A percentile compares a stretch with the other conserved stretches of the same genome.
Evolutionary conservation across 371 early-diverging fungal genomes (phyloP).

Genomic region (Zancudomyces culisetae): DNA sequence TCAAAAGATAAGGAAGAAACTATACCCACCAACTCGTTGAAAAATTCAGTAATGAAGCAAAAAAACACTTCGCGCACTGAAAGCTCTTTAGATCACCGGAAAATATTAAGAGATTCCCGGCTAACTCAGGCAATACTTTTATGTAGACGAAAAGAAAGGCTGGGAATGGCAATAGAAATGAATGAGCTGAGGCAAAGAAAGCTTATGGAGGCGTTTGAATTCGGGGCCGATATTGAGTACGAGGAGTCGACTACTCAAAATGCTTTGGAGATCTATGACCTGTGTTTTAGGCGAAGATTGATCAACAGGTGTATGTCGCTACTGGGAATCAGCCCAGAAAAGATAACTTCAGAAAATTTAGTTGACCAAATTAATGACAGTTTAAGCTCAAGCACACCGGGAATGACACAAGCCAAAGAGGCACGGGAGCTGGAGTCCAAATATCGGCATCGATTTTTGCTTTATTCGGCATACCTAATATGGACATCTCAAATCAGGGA

Average conservation of each 20-base stretch:
- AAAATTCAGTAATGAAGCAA: not conserved
- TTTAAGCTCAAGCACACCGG: not conserved
- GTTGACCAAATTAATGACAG: too few species aligned
- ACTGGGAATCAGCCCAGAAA: constrained; percentile 10
- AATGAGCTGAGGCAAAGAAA: constrained; percentile 14
- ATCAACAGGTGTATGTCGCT: constrained; percentile 22
- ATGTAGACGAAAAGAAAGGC: constrained; percentile 20
- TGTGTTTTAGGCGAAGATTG: constrained; percentile 20
- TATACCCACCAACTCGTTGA: not conserved
- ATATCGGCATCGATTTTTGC: constrained; percentile 25
- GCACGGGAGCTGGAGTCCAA: constrained; percentile 18
- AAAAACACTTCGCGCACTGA: not conserved
- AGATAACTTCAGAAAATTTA: not conserved
- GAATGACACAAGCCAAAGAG: constrained; percentile 8
- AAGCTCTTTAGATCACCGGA: not conserved
- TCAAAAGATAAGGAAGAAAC: not conserved
- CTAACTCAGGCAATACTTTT: constrained; percentile 20
- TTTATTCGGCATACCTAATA: constrained; percentile 25
- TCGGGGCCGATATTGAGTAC: constrained; percentile 12
- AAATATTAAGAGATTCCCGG: constrained; percentile 23
- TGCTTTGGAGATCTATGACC: constrained; percentile 23
- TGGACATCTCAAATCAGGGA: constrained; percentile 26
- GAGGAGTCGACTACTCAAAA: constrained; percentile 13
- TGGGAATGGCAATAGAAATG: constrained; percentile 19
- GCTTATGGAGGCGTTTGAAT: constrained; percentile 20